Percentiles rank a stretch among this genome's conserved stretches.
Evolutionary conservation across 2,329 filamentous ascomycete genomes (phyloP).

Genomic region (Aquanectria penicillioides): DNA sequence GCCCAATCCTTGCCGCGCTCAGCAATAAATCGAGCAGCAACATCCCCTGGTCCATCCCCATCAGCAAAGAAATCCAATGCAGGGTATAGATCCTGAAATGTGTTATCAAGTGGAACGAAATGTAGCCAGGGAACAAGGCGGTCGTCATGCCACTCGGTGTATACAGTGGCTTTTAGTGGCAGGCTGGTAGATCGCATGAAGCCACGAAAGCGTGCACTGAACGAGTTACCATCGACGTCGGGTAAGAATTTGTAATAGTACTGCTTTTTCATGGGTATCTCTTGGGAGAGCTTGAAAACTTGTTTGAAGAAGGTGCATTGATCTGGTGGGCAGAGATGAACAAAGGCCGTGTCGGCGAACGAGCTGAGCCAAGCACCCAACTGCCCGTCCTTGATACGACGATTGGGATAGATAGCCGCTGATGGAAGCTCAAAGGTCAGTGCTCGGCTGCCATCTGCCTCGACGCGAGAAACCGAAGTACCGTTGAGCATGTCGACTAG

Average conservation of each 20-base stretch:
- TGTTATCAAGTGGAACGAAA: slow-evolving; percentile 77
- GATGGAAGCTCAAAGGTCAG: slow-evolving; percentile 62
- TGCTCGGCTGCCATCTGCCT: slow-evolving; percentile 51
- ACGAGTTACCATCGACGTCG: slow-evolving; percentile 77
- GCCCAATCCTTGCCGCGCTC: slow-evolving; percentile 69
- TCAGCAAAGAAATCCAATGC: slow-evolving; percentile 74
- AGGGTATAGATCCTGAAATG: slow-evolving; percentile 72
- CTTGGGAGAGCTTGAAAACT: slow-evolving; percentile 45
- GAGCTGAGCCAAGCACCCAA: slow-evolving; percentile 55
- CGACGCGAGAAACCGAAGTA: slow-evolving; percentile 62
- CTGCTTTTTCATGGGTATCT: slow-evolving; percentile 57
- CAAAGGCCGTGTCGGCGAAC: slow-evolving; percentile 56
- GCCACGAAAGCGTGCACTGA: slow-evolving; percentile 68
- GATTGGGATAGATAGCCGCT: slow-evolving; percentile 51
- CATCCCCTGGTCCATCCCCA: slow-evolving; percentile 57
- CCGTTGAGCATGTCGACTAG: slow-evolving; percentile 76
- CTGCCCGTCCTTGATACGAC: slow-evolving; percentile 43
- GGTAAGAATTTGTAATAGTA: slow-evolving; percentile 72
- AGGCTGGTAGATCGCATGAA: slow-evolving; percentile 72
- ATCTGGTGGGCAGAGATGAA: slow-evolving; percentile 49
- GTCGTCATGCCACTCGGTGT: slow-evolving; percentile 79
- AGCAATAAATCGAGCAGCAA: slow-evolving; percentile 68
- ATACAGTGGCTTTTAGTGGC: slow-evolving; percentile 77
- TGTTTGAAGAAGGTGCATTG: slow-evolving; percentile 53
- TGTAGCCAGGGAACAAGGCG: slow-evolving; percentile 76